phyloP scores from a whole-genome alignment of 2,329 filamentous ascomycete genomes.

The Pseudogymnoascus sp. region DNA sequence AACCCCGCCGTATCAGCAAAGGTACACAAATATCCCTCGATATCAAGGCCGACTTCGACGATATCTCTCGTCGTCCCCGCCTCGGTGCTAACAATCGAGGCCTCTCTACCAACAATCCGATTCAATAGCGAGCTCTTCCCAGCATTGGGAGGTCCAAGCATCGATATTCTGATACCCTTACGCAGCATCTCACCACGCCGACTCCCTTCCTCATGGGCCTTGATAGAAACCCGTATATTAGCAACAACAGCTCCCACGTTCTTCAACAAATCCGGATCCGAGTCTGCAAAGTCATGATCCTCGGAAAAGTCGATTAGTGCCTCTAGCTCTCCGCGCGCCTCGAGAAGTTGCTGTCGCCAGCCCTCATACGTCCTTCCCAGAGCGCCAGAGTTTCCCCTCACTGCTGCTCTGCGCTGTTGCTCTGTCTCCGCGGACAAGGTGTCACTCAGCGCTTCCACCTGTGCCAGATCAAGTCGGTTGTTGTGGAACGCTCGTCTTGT shows the following conservation, averaged over 20 bases:
- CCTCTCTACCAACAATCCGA: conserved; percentile 78
- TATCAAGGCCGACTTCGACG: conserved; percentile 82
- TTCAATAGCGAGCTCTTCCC: conserved; percentile 95
- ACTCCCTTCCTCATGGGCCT: conserved; percentile 64
- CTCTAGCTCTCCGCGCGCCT: conserved; percentile 83
- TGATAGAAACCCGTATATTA: conserved; percentile 53
- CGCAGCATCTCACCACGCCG: conserved; percentile 75
- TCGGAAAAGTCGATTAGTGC: conserved; percentile 96
- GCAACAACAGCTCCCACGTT: conserved; percentile 61
- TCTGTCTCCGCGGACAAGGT: conserved; percentile 69
- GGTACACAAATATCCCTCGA: conserved; percentile 84
- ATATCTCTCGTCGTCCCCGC: conserved; percentile 92
- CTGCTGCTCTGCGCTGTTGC: conserved; percentile 80
- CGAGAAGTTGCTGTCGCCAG: conserved; percentile 70
- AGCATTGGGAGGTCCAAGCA: conserved; percentile 86
- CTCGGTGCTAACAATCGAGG: conserved; percentile 88
- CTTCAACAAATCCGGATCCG: conserved; percentile 59
- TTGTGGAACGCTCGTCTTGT: conserved; percentile 88
- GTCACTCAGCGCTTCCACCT: conserved; percentile 62
- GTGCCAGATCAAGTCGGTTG: conserved; percentile 73
- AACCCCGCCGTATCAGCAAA: conserved; percentile 93
- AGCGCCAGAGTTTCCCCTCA: conserved; percentile 63
- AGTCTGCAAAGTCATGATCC: conserved; percentile 94
- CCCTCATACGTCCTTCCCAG: conserved; percentile 69
- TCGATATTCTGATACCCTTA: conserved; percentile 74